Evolutionary conservation across 257 asterid species (phyloP).

Genomic region (Solanum sitiens): DNA sequence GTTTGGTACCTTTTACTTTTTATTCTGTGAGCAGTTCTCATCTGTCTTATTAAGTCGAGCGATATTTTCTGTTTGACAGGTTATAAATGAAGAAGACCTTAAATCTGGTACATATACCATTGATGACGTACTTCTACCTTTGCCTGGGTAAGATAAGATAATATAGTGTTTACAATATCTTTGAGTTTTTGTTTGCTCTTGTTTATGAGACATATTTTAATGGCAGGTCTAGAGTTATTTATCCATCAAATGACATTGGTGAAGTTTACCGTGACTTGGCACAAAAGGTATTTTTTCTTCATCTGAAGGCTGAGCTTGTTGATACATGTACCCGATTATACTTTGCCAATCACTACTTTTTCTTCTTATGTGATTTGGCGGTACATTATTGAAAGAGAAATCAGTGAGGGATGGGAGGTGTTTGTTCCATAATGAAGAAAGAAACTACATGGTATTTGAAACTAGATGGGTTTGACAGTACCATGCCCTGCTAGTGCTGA

Average conservation of each 20-base stretch:
- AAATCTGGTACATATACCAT: conserved; percentile 47
- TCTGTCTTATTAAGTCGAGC: not conserved
- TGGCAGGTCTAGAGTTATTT: conserved; percentile 77
- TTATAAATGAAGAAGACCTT: conserved; percentile 60
- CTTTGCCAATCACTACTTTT: not conserved
- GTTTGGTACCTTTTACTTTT: not conserved
- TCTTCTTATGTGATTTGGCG: not conserved
- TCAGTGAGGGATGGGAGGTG: not conserved
- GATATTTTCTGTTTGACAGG: conserved; percentile 34
- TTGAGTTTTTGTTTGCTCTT: not conserved
- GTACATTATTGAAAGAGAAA: not conserved
- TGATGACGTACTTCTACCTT: conserved; percentile 85
- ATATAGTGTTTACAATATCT: not conserved
- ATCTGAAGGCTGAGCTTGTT: not conserved
- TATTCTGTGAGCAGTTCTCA: not conserved
- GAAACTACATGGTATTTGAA: not conserved
- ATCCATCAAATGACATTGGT: conserved; percentile 70
- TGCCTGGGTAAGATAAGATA: conserved; percentile 67
- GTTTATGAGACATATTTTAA: conserved; percentile 1
- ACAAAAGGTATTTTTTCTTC: conserved; percentile 42
- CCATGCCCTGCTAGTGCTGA: not conserved
- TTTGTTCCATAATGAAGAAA: not conserved
- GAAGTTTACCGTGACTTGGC: conserved; percentile 64
- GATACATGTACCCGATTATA: not conserved
- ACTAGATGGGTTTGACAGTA: not conserved